These are phyloP conservation scores for Apiospora pterosperma DNA, from an alignment of 2,329 filamentous ascomycete genomes.

Conservation along the genomic window DNA sequence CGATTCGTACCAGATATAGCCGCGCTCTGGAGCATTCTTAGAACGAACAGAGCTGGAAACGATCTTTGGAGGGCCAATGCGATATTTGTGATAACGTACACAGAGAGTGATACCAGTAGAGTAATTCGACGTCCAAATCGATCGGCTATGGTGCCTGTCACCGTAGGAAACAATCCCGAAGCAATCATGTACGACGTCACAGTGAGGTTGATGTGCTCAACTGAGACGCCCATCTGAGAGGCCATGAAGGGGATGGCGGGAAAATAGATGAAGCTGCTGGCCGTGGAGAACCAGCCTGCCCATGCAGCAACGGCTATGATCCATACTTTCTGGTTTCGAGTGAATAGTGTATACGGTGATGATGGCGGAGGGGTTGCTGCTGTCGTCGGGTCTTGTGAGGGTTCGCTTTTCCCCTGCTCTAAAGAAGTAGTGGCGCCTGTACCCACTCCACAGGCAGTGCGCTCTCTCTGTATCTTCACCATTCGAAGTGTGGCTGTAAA, in stretches of 20 bases:
- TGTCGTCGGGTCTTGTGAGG: too few relatives aligned
- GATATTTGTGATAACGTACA: slow-evolving; percentile 14
- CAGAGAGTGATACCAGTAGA: slow-evolving; percentile 3
- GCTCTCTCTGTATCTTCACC: too few relatives aligned
- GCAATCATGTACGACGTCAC: slow-evolving; percentile 14
- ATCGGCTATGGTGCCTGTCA: slow-evolving; percentile 12
- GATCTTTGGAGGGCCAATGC: slow-evolving; percentile 11
- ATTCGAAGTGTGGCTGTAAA: too few relatives aligned
- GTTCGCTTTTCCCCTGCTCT: too few relatives aligned
- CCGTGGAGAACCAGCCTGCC: slow-evolving; percentile 9
- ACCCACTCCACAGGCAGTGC: too few relatives aligned
- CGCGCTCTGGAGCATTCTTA: slow-evolving; percentile 13
- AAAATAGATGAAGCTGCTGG: slow-evolving; percentile 13
- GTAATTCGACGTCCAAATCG: slow-evolving; percentile 7
- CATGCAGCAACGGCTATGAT: slow-evolving; percentile 7
- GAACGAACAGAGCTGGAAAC: slow-evolving; percentile 9
- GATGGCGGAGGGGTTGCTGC: too few relatives aligned
- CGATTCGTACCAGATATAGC: slow-evolving; percentile 15
- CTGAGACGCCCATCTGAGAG: slow-evolving; percentile 4
- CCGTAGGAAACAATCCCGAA: slow-evolving; percentile 3
- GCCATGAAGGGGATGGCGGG: slow-evolving; percentile 10
- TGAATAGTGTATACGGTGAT: slow-evolving; percentile 12
- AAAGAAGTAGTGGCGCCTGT: too few relatives aligned
- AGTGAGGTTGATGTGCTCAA: slow-evolving; percentile 14
- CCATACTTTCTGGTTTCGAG: background rate